phyloP scores from a whole-genome alignment of 257 asterid species.

The Verbascum thapsus region DNA sequence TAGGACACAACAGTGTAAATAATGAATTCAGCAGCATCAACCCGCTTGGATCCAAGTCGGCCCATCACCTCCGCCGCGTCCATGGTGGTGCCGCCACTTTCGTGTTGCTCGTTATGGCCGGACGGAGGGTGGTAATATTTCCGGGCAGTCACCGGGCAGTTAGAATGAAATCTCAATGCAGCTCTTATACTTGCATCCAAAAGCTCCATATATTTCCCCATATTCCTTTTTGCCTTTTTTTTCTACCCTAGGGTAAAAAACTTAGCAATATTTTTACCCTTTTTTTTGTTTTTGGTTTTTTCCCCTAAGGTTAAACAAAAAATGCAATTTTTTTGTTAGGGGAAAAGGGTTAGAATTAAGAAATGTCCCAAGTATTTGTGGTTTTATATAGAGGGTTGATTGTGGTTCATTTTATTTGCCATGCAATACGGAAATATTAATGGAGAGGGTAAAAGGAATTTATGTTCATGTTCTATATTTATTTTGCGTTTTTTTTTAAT shows the following conservation, averaged over 20 bases:
- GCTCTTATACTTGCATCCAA: conserved; percentile 50
- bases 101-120: conserved; percentile 4
- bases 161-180: conserved; percentile 51
- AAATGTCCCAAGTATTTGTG: conserved; percentile 20
- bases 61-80: conserved; percentile 28
- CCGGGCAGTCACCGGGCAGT: conserved; percentile 64
- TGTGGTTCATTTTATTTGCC: conserved; percentile 19
- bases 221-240: not conserved
- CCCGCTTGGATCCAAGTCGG: conserved; percentile 23
- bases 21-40: conserved; percentile 61
- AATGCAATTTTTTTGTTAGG: not conserved
- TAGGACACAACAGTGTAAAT: conserved; percentile 44
- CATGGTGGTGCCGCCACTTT: conserved; percentile 23
- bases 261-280: not conserved
- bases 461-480: too few relatives aligned
- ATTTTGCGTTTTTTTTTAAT: too few relatives aligned
- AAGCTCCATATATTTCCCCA: conserved; percentile 51
- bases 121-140: conserved; percentile 64
- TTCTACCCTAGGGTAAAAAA: not conserved
- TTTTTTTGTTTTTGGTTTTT: not conserved
- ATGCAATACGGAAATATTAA: not conserved
- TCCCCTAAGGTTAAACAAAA: not conserved
- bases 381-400: conserved; percentile 24
- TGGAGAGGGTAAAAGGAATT: not conserved
- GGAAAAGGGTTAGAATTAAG: not conserved